A percentile compares a stretch with the other conserved stretches of the same genome.
Conservation (phyloP, 2,329 filamentous ascomycete genomes). For the Talaromyces funiculosus region DNA sequence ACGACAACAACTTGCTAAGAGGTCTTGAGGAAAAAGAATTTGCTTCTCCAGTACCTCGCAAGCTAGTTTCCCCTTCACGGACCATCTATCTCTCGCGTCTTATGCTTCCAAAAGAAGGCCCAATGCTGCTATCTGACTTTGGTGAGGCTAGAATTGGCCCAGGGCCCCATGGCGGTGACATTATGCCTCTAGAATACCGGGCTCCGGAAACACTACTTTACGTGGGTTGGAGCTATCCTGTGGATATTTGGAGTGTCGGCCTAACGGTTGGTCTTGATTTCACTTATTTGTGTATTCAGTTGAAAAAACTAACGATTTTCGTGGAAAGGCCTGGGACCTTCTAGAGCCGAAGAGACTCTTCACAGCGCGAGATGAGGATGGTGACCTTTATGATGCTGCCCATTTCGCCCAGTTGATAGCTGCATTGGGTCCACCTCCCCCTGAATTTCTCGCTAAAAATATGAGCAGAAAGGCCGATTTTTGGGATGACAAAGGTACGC, state of each 20-base stretch:
- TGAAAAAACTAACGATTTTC: no score
- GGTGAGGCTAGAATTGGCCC: conserved; percentile 31
- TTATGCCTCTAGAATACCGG: conserved; percentile 43
- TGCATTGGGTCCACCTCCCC: background rate
- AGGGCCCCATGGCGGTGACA: conserved; percentile 25
- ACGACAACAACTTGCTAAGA: conserved; percentile 36
- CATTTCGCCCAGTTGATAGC: background rate
- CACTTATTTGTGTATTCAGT: background rate
- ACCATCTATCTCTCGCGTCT: conserved; percentile 31
- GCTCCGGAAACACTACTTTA: conserved; percentile 37
- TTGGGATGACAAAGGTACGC: background rate
- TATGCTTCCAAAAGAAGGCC: conserved; percentile 21
- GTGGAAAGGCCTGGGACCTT: background rate
- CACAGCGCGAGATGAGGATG: background rate
- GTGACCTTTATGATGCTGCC: background rate
- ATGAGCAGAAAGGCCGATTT: background rate
- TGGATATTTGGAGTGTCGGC: conserved; percentile 38
- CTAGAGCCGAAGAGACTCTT: background rate
- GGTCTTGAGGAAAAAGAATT: conserved; percentile 40
- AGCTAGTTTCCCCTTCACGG: conserved; percentile 19
- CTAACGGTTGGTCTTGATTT: conserved; percentile 23
- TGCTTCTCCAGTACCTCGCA: conserved; percentile 37
- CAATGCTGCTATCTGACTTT: conserved; percentile 29
- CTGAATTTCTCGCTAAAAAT: background rate
- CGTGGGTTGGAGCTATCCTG: conserved; percentile 33